Percentiles rank a stretch among this genome's conserved stretches.
Evolutionary conservation across 768 basidiomycete species (phyloP).

Genomic region (Suillus lakei): DNA sequence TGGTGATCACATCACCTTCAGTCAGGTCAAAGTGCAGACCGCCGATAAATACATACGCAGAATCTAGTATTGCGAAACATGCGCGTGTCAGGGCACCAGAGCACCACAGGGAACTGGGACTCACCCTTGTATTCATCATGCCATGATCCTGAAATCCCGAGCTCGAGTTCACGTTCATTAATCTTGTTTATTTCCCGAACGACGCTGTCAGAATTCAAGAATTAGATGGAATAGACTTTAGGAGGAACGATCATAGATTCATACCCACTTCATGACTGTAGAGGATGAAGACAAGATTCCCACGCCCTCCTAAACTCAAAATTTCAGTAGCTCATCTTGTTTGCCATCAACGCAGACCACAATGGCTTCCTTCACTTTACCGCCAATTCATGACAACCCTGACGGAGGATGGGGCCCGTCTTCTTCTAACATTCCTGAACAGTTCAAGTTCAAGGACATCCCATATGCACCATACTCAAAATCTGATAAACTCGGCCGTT

Average conservation of each 20-base stretch:
- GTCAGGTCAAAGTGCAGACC: conserved; percentile 89
- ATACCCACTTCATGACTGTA: conserved; percentile 72
- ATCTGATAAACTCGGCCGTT: conserved; percentile 95
- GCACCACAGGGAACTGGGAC: not conserved
- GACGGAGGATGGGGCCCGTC: conserved; percentile 95
- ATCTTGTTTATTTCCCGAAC: conserved; percentile 94
- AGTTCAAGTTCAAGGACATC: conserved; percentile 98
- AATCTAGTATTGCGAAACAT: conserved; percentile 55
- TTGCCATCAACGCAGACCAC: conserved; percentile 18
- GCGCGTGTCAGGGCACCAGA: not conserved
- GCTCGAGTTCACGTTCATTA: conserved; percentile 86
- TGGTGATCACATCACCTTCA: conserved; percentile 96
- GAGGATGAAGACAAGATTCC: conserved; percentile 7
- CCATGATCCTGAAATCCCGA: conserved; percentile 82
- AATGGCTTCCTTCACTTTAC: conserved; percentile 86
- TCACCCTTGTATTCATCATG: conserved; percentile 93
- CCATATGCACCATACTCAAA: conserved; percentile 99
- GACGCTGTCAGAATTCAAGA: conserved; percentile 55
- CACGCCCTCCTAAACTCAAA: conserved; percentile 20
- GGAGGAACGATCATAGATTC: conserved; percentile 6
- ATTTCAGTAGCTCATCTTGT: conserved; percentile 18
- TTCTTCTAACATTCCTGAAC: conserved; percentile 79
- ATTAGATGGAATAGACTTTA: conserved; percentile 13
- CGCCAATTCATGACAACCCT: conserved; percentile 87
- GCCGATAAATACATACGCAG: conserved; percentile 93